These are phyloP conservation scores for Geotrichum aggregatum DNA, from an alignment of 1,139 yeast species.

Conservation along the genomic window DNA sequence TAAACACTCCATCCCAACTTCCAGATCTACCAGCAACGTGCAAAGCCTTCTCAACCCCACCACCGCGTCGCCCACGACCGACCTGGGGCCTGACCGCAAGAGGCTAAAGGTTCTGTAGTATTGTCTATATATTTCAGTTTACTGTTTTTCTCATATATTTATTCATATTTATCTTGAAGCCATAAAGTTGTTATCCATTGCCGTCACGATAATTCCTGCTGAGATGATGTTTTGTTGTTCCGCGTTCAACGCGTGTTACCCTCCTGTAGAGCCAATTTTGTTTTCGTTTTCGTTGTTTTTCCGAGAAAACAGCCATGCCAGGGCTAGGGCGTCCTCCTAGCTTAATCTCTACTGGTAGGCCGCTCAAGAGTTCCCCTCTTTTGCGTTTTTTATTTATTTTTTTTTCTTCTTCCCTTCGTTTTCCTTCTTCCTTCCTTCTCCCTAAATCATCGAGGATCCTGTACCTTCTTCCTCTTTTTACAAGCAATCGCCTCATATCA, in stretches of 20 bases:
- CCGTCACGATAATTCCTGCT: neutral
- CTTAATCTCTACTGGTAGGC: neutral
- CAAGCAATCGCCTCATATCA: no score
- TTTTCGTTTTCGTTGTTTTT: neutral
- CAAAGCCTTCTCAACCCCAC: conserved; percentile 30
- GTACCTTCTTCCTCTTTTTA: conserved; percentile 15
- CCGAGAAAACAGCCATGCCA: neutral
- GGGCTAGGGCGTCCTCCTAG: neutral
- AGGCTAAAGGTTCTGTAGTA: conserved; percentile 5
- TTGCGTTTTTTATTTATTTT: conserved; percentile 15
- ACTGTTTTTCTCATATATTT: no score
- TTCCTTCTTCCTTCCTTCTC: conserved; percentile 1
- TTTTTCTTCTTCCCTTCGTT: conserved; percentile 2
- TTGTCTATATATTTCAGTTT: no score
- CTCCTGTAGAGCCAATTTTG: neutral
- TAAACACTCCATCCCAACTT: neutral
- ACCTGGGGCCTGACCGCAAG: conserved; percentile 17
- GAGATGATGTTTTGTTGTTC: neutral
- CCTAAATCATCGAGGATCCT: neutral
- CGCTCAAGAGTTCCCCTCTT: neutral
- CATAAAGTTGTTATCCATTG: neutral
- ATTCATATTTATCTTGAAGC: conserved; percentile 5
- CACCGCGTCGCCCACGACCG: neutral
- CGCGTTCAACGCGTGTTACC: neutral
- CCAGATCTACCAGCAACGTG: conserved; percentile 22